Conservation (phyloP, 306 rosid genomes). For the Vachellia pachyceras region DNA sequence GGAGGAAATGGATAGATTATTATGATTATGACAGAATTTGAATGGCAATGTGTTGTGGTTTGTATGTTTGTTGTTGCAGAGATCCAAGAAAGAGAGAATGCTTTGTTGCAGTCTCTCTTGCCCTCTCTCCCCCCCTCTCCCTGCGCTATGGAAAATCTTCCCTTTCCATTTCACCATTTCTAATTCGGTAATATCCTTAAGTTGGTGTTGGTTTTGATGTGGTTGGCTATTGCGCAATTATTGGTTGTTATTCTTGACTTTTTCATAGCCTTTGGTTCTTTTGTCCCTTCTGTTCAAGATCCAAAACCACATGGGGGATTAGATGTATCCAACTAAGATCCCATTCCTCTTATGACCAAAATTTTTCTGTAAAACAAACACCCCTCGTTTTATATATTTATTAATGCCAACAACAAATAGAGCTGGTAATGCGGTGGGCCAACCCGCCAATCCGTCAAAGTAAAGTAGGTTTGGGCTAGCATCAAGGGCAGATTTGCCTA, state of each 20-base stretch:
- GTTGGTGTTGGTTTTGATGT: slow-evolving; percentile 43
- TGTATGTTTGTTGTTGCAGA: slow-evolving; percentile 8
- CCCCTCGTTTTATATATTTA: neutral
- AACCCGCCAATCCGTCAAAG: too few species aligned
- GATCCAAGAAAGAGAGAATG: slow-evolving; percentile 66
- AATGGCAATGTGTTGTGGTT: slow-evolving; percentile 23
- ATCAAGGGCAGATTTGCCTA: too few species aligned
- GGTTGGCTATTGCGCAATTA: slow-evolving; percentile 64
- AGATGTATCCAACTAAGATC: slow-evolving; percentile 19
- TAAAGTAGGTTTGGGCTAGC: too few species aligned
- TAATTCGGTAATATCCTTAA: slow-evolving; percentile 47
- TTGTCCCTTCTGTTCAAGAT: slow-evolving; percentile 8
- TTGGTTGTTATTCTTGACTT: slow-evolving; percentile 62
- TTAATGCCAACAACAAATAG: neutral
- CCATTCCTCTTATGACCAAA: neutral
- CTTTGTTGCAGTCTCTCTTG: slow-evolving; percentile 47
- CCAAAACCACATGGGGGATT: slow-evolving; percentile 17
- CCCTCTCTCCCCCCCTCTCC: slow-evolving; percentile 11
- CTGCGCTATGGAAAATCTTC: slow-evolving; percentile 14
- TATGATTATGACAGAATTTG: neutral
- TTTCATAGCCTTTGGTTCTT: slow-evolving; percentile 44
- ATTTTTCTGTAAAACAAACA: neutral
- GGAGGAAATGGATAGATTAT: slow-evolving; percentile 6
- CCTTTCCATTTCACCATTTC: slow-evolving; percentile 31
- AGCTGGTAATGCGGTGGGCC: too few species aligned